Base-by-base conservation (phyloP, 2,329 filamentous ascomycete species). In the Tolypocladium inflatum region DNA sequence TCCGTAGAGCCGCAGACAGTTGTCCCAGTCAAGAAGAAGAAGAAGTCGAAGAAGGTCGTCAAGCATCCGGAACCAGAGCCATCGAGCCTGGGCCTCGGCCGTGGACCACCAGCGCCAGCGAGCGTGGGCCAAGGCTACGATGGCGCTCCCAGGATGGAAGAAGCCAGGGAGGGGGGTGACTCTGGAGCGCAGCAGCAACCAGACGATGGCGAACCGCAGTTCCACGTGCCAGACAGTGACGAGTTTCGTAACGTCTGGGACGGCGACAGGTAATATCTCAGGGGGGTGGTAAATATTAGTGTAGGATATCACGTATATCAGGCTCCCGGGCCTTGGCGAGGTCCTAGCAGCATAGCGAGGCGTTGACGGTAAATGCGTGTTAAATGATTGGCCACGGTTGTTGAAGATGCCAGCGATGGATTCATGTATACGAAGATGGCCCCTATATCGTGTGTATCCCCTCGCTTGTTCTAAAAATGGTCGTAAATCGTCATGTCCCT, bases 221-320 rank as follows among this genome's bases (percentile, higher is more conserved):
- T 71, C 54, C 64, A 66, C 33, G 66, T 73, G 2, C 63, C 70
- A n/a, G 71, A 74, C 21, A 68, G 69, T 35, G 76, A 78, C 4
- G 77, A 76, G 58, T 79, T 78, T 60, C 69, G 70, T 23, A 79
- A 79, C 60, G 74, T 78, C n/a, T 80, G 77, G 77, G 58, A 45
- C 23, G 35, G 55, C 21, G 42, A 57, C 21, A 41, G 19, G 23
- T 52, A 39, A 30, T 15, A 38, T 26, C 6, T 17, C 15, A 2
- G 13, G 15, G 23, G 17, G 15, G 21, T 21, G 13, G 38, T 50
- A 17, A 17, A 37, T 54, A 57, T 58, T 26, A 43, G 41, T 42
- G n/a, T 42, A 54, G 8, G 11, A 8, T 41, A 26, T 23, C 19
- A 43, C 37, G 4, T 19, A 15, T 37, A 35, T 13, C 15, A 41